Evolutionary conservation across 495 filamentous ascomycete species (phyloP).

Genomic region (Hypoxylon subgilvum): DNA sequence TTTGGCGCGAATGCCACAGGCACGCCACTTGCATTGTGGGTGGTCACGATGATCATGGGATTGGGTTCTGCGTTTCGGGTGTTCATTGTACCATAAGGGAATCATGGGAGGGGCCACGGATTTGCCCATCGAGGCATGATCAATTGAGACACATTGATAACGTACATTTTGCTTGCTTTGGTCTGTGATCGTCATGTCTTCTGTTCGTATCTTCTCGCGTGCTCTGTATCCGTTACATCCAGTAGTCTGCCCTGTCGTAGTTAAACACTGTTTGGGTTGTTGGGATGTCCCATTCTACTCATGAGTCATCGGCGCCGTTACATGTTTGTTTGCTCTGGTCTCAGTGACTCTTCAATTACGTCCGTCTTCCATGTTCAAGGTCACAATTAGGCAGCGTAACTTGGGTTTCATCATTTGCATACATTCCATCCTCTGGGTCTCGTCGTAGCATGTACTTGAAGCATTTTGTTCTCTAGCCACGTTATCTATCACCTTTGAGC

Average conservation of each 20-base stretch:
- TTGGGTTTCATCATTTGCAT: no score
- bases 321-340: no score
- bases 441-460: no score
- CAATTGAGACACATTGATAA: conserved; percentile 35
- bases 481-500: no score
- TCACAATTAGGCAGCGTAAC: no score
- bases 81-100: conserved; percentile 49
- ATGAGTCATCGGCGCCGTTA: conserved; percentile 1
- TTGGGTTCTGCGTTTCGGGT: conserved; percentile 46
- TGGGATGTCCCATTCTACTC: neutral
- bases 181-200: conserved; percentile 14
- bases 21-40: conserved; percentile 30
- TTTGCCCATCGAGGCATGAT: conserved; percentile 39
- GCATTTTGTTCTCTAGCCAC: no score
- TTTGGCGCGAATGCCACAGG: conserved; percentile 33
- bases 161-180: neutral
- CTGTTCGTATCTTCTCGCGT: neutral
- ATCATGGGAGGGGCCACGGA: conserved; percentile 29
- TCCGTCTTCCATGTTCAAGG: no score
- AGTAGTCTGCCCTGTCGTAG: no score
- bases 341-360: no score
- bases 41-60: conserved; percentile 47
- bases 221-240: neutral
- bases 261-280: no score
- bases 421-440: no score